Base-by-base conservation (phyloP, 2,329 filamentous ascomycete species). In the Xylariales sp. region DNA sequence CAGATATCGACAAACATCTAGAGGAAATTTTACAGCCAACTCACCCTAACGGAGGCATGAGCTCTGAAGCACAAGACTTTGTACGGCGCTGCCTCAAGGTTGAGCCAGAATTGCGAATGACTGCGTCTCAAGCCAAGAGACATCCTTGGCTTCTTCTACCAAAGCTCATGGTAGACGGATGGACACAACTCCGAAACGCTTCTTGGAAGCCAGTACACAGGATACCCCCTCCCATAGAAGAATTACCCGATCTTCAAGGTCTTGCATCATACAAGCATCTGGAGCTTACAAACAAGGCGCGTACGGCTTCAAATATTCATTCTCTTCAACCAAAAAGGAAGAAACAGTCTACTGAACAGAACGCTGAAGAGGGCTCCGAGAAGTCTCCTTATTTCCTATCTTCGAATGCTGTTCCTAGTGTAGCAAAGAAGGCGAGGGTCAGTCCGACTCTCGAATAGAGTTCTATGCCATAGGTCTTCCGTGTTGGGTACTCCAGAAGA, bases 141-240 rank as follows among this genome's bases (percentile, higher is more conserved):
- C 64, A 70, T 48, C 28, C 42, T 22, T 71, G 67, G 67, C 59
- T 69, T 42, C 49, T 46, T n/a, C 35, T 38, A 33, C 24, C 45
- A 21, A 40, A 34, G 39, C 27, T 44, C 40, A 44, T 33, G 9
- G 3, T 27, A 34, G 28, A 49, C 7, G 35, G 27, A n/a, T 58
- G 54, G 54, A 45, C 46, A 29, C 9, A 20, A n/a, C 6, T 40
- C 10, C 6, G 31, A 24, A 33, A 41, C 20, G 29, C 16, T 14
- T 27, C 19, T n/a, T 41, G 38, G 38, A 34, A 19, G 19, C 46
- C 51, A 22, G 11, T 38, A 18, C 37, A 34, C 24, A 12, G 45
- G 8, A 50, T 51, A n/a, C 34, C 50, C 14, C 51, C 54, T 22
- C 50, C 51, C 7, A 35, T 55, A 7, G 47, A 56, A 44, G 49